Evolutionary conservation across 139 green algal genomes (phyloP).

Genomic region (Chlorella ohadii): DNA sequence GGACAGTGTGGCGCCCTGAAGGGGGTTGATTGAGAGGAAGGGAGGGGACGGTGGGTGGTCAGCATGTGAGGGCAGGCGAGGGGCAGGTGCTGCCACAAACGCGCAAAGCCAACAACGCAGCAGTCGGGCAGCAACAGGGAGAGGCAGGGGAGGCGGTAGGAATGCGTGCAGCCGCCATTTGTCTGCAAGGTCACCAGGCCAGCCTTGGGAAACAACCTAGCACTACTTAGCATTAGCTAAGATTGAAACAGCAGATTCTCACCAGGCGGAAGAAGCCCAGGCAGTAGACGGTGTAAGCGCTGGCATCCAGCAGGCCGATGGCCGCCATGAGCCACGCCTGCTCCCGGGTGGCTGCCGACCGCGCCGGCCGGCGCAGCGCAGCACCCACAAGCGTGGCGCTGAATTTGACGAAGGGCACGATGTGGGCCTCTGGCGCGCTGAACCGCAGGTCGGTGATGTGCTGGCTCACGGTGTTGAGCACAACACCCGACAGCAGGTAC

Average conservation of each 20-base stretch:
- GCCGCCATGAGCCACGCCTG: constrained; percentile 45
- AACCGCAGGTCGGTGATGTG: constrained; percentile 41
- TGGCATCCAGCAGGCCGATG: constrained; percentile 49
- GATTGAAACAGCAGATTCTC: no score
- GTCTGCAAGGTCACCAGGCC: no score
- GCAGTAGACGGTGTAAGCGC: constrained; percentile 48
- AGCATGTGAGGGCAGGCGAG: background rate
- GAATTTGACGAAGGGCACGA: constrained; percentile 52
- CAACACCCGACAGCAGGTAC: constrained; percentile 15
- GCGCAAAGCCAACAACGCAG: no score
- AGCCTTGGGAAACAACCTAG: no score
- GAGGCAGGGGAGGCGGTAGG: no score
- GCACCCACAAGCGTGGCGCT: constrained; percentile 35
- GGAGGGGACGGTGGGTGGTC: background rate
- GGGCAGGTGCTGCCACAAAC: no score
- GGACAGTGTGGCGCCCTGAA: constrained; percentile 31
- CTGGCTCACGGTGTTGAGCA: constrained; percentile 30
- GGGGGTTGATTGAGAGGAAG: background rate
- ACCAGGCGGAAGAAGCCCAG: constrained; percentile 27
- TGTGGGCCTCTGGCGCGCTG: constrained; percentile 32
- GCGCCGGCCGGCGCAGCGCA: background rate
- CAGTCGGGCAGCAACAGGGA: no score
- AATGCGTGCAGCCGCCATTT: no score
- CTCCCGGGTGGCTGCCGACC: background rate
- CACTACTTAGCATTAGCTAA: no score